Evolutionary conservation across 257 asterid species (phyloP), one percentile per base, ranked within the genome.

Genomic region (Haberlea rhodopensis): DNA sequence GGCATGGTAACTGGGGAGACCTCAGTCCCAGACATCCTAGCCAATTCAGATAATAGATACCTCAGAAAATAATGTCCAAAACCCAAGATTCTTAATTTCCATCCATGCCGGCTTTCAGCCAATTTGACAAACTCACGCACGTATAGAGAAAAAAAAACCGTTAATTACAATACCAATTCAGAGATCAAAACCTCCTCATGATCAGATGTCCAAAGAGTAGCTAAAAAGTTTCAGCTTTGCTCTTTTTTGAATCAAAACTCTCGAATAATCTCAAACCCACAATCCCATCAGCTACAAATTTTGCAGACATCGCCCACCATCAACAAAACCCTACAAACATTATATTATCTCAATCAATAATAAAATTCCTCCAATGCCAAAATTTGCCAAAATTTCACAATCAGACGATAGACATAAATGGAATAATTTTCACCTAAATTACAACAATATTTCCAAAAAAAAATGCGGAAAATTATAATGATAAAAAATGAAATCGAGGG

Each of bases 1-100:
- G 71, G 15, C n/a, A 34, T 11, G 25, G 67, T 24, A 4, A 64
- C 40, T 18, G 32, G 21, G 65, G 53, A 28, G 32, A 53, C 15
- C 60, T 26, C 23, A 63, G 53, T 51, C 52, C 49, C 53, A 22
- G 19, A 60, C 46, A 37, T 19, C 15, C 49, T 34, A 8, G 31
- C 37, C 20, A 23, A 59, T 31, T 16, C 13, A 16, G 24, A 28
- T 21, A 58, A 58, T 5, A 10, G 9, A 18, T 56, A 28, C 28
- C 37, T 32, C 40, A 27, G 37, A 56, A 24, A n/a, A 24, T 19
- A 8, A 10, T 16, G 61, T 26, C 40, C 5, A 8, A 10, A 29
- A 58, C 31, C 25, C 19, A 11, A n/a, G 24, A 10, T n/a, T 59
- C 23, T 31, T 59, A 40, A 40, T 40, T 40, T 40, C 13, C 45